Evolutionary conservation across 1,284 basidiomycete species (phyloP), one percentile per base, ranked within the genome.

Genomic region (Hymenochaete sp.): DNA sequence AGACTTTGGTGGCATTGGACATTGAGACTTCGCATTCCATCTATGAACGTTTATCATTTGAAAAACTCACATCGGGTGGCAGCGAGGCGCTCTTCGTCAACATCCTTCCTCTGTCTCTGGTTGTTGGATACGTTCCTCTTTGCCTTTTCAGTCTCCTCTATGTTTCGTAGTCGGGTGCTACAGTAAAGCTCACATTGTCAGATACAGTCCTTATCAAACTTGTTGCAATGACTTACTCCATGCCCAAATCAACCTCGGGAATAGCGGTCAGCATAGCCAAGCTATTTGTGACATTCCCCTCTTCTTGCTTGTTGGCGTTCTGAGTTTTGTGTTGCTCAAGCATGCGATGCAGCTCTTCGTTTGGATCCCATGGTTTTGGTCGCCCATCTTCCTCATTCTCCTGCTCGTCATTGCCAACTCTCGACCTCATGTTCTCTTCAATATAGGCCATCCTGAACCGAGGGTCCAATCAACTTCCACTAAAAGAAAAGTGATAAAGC

Each of bases 381-480:
- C 66, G 66, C 13, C 64, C 59, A 24, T 71, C 66, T 37, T 64
- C 58, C 22, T 71, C 66, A 13, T 71, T 57, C 8, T 64, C 68
- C 21, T 6, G 32, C 14, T n/a, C 13, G 5, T n/a, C 32, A n/a
- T n/a, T 9, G 41, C 73, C 75, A 53, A 78, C 74, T n/a, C 82
- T 82, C 38, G 89, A 76, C 57, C 77, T 81, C 57, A 98, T 73
- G 61, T 97, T 96, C 56, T 86, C 79, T 59, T 98, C 95, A 47
- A 98, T 98, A 57, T 95, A 98, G 1, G 83, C 88, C 88, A 98
- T 93, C 93, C 93, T 96, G n/a, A n/a, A n/a, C n/a, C n/a, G n/a
- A n/a, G n/a, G n/a, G n/a, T n/a, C n/a, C n/a, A n/a, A n/a, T n/a
- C n/a, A n/a, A n/a, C n/a, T n/a, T n/a, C n/a, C n/a, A n/a, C n/a